Percentiles rank a stretch among this genome's conserved stretches.
phyloP scores from a whole-genome alignment of 176 grass and related monocot genomes.

The Otatea glauca region DNA sequence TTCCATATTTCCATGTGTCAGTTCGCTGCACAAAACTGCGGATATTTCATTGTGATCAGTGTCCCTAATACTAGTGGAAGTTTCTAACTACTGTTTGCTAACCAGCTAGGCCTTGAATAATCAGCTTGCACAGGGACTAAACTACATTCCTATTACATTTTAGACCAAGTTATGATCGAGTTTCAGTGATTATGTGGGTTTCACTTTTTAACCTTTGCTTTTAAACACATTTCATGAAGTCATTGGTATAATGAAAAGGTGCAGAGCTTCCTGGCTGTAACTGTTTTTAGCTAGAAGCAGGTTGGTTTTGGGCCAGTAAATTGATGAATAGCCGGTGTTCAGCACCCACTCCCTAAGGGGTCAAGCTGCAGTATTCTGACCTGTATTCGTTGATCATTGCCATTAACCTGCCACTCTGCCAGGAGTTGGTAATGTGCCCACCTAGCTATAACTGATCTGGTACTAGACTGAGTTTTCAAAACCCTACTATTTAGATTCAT shows the following conservation, averaged over 20 bases:
- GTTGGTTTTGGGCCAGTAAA: background rate
- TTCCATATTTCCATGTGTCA: background rate
- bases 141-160: background rate
- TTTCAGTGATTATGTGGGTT: background rate
- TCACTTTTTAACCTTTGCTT: background rate
- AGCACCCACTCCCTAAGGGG: background rate
- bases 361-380: background rate
- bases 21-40: background rate
- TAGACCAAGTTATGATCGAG: background rate
- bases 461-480: background rate
- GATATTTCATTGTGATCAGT: background rate
- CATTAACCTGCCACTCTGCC: background rate
- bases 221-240: background rate
- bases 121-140: background rate
- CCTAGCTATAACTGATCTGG: background rate
- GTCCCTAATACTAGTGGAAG: background rate
- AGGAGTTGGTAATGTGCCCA: constrained; percentile 10
- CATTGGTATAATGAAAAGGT: constrained; percentile 4
- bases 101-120: background rate
- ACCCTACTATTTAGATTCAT: background rate
- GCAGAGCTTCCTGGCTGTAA: background rate
- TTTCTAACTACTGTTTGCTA: background rate
- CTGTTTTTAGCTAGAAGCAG: background rate
- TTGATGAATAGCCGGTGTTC: background rate
- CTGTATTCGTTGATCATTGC: background rate